phyloP scores from a whole-genome alignment of 441 rosid genomes.

The Erodium texanum region DNA sequence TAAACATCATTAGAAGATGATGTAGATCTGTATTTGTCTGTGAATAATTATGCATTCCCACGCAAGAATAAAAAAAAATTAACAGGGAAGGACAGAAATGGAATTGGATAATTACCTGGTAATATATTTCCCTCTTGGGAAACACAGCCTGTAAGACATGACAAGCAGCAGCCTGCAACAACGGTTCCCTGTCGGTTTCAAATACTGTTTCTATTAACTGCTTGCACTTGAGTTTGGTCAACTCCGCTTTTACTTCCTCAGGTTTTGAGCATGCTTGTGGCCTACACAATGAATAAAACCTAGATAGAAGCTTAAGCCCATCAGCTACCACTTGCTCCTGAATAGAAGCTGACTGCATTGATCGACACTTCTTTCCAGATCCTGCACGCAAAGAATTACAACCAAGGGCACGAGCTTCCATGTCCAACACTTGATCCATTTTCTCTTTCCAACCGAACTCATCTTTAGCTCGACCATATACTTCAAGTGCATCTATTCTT shows the following conservation, averaged over 20 bases:
- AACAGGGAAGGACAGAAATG: constrained; percentile 4
- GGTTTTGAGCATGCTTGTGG: constrained; percentile 34
- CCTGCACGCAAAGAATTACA: constrained; percentile 59
- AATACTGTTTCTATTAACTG: constrained; percentile 70
- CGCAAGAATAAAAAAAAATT: constrained; percentile 4
- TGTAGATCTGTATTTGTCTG: neutral
- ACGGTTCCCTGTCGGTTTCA: constrained; percentile 88
- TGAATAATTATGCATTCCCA: neutral
- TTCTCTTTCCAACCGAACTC: constrained; percentile 99
- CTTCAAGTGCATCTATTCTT: constrained; percentile 94
- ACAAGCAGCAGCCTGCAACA: constrained; percentile 91
- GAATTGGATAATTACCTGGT: constrained; percentile 47
- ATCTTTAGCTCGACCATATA: constrained; percentile 97
- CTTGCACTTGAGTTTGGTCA: constrained; percentile 71
- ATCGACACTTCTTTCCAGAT: constrained; percentile 59
- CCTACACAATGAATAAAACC: constrained; percentile 51
- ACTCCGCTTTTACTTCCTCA: constrained; percentile 49
- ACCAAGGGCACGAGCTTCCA: constrained; percentile 97
- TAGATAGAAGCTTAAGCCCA: constrained; percentile 84
- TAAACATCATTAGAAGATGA: constrained; percentile 16
- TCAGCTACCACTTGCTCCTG: constrained; percentile 97
- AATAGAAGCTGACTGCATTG: constrained; percentile 60
- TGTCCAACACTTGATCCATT: constrained; percentile 85
- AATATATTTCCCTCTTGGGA: constrained; percentile 75
- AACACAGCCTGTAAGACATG: constrained; percentile 83